These are phyloP conservation scores for Parascedosporium putredinis DNA, from an alignment of 2,329 filamentous ascomycete species.

Conservation along the genomic window DNA sequence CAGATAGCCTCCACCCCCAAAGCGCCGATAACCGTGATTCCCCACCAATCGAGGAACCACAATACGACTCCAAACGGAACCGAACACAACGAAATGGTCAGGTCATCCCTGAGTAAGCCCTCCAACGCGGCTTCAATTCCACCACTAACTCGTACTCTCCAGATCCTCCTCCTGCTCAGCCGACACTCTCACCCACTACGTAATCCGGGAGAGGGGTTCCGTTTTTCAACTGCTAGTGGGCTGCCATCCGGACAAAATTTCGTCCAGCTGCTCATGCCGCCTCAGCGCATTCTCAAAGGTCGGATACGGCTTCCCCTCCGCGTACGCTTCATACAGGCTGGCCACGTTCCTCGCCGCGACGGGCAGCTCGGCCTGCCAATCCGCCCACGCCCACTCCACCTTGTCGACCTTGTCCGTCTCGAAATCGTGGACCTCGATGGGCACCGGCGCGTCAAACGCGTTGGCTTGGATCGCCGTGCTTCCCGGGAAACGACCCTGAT, in stretches of 20 bases:
- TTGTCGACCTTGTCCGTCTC: background rate
- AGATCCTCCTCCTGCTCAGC: too few species aligned
- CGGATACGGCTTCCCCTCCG: background rate
- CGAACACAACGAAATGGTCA: too few species aligned
- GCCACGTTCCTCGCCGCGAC: background rate
- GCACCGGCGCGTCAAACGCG: background rate
- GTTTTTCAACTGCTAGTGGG: too few species aligned
- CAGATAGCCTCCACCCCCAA: too few species aligned
- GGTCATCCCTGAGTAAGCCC: too few species aligned
- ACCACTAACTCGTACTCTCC: too few species aligned
- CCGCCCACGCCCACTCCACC: background rate
- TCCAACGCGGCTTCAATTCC: too few species aligned
- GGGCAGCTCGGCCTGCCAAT: background rate
- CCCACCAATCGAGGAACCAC: too few species aligned
- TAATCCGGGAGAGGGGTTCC: too few species aligned
- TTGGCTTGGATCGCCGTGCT: constrained; percentile 14
- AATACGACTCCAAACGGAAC: too few species aligned
- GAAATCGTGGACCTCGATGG: background rate
- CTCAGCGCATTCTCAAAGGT: background rate
- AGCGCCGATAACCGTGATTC: too few species aligned
- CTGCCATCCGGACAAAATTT: background rate
- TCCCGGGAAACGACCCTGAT: constrained; percentile 26
- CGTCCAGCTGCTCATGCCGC: background rate
- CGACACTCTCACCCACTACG: too few species aligned
- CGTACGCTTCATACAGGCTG: background rate